Base-by-base conservation (phyloP, 176 grass and related monocot species). In the Pontederia crassipes region DNA sequence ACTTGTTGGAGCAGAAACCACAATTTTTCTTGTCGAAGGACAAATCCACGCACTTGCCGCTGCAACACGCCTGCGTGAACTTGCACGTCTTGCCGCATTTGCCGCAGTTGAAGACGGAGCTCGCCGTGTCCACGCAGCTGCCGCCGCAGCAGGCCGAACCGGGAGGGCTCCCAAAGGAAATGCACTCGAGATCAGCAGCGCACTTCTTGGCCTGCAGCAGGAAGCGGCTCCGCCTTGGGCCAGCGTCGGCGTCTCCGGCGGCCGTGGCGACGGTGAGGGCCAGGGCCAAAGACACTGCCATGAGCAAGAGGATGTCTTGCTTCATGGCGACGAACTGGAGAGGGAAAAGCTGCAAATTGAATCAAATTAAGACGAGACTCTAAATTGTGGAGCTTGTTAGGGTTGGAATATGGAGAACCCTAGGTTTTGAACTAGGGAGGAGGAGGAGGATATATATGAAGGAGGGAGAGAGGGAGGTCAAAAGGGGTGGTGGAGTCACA, bases 11-110 rank as follows among this genome's bases (percentile, higher is more conserved):
- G 76, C 76, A 79, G 28, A 15, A 27, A 2, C 76, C 76, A 28
- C 76, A 79, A 64, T 79, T 72, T 6, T 71, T 64, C 2, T 56
- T 20, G 27, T 79, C 68, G 28, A 53, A 54, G 11, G 49, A n/a
- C 68, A 79, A 17, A n/a, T 54, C 28, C 35, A 66, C 61, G 52
- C 76, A 72, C 40, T 26, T 65, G 9, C 76, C 76, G 1, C 60
- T 35, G 20, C 76, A 78, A 29, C 76, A 78, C 9, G 4, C 54
- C 35, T 66, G 17, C 46, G 67, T 68, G 14, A 72, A 78, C 17
- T 59, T 69, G 46, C 76, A 78, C 17, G 20, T 46, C 52, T 17
- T 72, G 14, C 76, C 76, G 51, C 76, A 79, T 11, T 60, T 28
- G 11, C 77, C 77, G 8, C 77, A 79, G 69, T 79, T 72, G 46